Percentiles rank a stretch among this genome's conserved stretches.
phyloP scores from a whole-genome alignment of 495 filamentous ascomycete species.

The Amorphotheca resinae region DNA sequence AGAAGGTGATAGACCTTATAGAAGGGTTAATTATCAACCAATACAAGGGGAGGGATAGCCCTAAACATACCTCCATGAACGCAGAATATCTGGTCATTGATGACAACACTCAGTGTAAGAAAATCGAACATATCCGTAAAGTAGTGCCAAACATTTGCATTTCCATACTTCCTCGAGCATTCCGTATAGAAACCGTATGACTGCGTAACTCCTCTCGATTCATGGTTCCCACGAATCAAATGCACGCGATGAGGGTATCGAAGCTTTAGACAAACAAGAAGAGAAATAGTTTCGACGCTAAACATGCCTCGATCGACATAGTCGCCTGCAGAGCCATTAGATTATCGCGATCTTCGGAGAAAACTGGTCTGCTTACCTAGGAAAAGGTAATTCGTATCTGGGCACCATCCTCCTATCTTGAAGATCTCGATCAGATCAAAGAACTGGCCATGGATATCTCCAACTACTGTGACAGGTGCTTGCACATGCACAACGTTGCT shows the following conservation, averaged over 20 bases:
- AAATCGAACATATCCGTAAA: slow-evolving; percentile 99
- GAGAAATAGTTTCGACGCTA: slow-evolving; percentile 91
- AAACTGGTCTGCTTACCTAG: slow-evolving; percentile 47
- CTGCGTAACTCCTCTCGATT: slow-evolving; percentile 92
- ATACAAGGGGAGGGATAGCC: slow-evolving; percentile 89
- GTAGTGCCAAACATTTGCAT: slow-evolving; percentile 97
- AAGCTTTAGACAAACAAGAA: slow-evolving; percentile 88
- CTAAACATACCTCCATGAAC: slow-evolving; percentile 69
- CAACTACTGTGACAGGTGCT: slow-evolving; percentile 95
- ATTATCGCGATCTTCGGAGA: background rate
- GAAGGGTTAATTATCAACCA: too few species aligned
- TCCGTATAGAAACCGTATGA: slow-evolving; percentile 99
- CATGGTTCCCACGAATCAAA: slow-evolving; percentile 92
- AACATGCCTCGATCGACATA: slow-evolving; percentile 97
- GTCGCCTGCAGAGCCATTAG: slow-evolving; percentile 46
- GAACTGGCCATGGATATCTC: slow-evolving; percentile 98
- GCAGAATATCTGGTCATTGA: slow-evolving; percentile 97
- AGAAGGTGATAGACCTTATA: slow-evolving; percentile 73
- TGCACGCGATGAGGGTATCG: slow-evolving; percentile 87
- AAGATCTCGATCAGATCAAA: slow-evolving; percentile 99
- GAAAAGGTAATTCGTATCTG: slow-evolving; percentile 96
- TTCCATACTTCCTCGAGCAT: slow-evolving; percentile 93
- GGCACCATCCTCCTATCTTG: slow-evolving; percentile 91
- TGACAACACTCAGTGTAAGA: slow-evolving; percentile 88
- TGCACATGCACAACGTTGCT: slow-evolving; percentile 98